Base-by-base conservation (phyloP, 106 monocot species). In the Xerophyta viscosa region DNA sequence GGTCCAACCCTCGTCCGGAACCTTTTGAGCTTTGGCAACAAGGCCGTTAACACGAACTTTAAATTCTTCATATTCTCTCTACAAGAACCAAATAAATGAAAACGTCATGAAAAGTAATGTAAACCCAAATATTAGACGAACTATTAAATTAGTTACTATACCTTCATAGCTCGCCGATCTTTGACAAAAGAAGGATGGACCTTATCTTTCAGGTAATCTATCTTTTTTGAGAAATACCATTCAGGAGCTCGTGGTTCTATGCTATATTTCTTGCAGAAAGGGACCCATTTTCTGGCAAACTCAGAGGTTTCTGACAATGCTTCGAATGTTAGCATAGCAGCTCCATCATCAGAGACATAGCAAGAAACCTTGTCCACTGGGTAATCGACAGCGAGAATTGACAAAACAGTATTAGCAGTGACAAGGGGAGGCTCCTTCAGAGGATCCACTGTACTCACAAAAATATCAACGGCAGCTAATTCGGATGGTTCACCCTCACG, bases 1-100 rank as follows among this genome's bases (percentile, higher is more conserved):
- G 57, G 58, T 41, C 75, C 75, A 75, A 5, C 75, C 75, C 31
- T 69, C 75, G 46, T 63, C 62, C 25, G 74, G 74, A 55, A 68
- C 45, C 37, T 74, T 74, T 23, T 50, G 55, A 3, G 74, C 67
- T 44, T 63, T 63, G 13, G 74, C 67, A 62, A 74, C 66, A 6
- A 74, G 56, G n/a, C 52, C 67, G 37, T 74, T 74, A 24, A 74
- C 29, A 12, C 74, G 47, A 51, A 74, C 30, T 28, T 74, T 74
- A 51, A 67, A 74, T 44, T 68, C 74, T 43, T 74, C 74, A 52
- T 74, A 74, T 50, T 74, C 67, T 25, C 74, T 74, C 74, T 74
- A 51, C 26, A 56, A 18, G 27, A 20, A 19, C 8, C 37, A 60
- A 20, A 60, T 30, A 46, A 47, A 27, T 8, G 19, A 20, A 20